Evolutionary conservation across 2,329 filamentous ascomycete species (phyloP).

Genomic region (Chaetomiaceae sp.): DNA sequence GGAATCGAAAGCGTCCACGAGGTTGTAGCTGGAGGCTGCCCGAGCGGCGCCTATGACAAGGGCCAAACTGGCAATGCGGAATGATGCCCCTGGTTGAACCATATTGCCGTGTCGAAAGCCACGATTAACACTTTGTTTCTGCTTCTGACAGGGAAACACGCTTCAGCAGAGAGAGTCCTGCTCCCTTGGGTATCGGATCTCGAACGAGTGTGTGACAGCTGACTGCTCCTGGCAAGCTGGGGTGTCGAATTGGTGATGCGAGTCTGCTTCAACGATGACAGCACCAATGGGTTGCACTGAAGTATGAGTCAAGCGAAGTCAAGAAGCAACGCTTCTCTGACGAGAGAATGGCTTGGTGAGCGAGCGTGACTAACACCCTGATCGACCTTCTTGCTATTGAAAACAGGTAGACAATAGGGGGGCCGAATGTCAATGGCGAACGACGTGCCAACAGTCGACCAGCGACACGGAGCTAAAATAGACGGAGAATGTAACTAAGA

Average conservation of each 20-base stretch:
- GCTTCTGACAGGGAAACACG: neutral
- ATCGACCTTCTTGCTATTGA: no score
- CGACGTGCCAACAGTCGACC: neutral
- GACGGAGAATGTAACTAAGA: neutral
- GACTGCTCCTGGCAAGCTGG: conserved; percentile 3
- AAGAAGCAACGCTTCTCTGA: neutral
- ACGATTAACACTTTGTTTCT: neutral
- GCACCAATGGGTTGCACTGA: neutral
- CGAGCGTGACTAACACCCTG: neutral
- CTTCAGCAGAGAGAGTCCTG: neutral
- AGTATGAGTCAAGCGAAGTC: neutral
- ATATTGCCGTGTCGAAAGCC: neutral
- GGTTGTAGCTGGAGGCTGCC: conserved; percentile 33
- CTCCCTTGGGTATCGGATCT: neutral
- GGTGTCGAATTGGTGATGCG: neutral
- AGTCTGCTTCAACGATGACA: neutral
- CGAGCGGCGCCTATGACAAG: neutral
- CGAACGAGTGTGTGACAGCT: neutral
- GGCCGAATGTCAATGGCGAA: conserved; percentile 1
- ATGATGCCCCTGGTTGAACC: neutral
- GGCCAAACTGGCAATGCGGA: conserved; percentile 1
- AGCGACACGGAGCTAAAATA: neutral
- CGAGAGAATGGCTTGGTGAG: neutral
- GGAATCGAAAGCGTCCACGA: conserved; percentile 43
- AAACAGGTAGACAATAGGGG: conserved; percentile 3